phyloP scores from a whole-genome alignment of 176 grass and related monocot genomes.

The Coix lacrymajobi region DNA sequence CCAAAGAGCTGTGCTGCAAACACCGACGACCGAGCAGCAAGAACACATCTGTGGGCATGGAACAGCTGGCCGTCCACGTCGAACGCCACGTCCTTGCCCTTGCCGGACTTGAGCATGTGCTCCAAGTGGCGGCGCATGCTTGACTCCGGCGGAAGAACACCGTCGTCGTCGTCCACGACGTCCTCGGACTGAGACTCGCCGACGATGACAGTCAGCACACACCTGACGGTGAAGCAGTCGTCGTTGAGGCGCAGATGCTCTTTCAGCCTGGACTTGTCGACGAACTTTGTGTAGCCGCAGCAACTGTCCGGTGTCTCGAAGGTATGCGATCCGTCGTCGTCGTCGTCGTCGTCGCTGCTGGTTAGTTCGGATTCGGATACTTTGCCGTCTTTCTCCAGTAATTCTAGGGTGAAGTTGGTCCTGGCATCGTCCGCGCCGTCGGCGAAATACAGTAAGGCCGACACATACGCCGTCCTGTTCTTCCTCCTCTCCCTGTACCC shows the following conservation, averaged over 20 bases:
- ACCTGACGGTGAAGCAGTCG: neutral
- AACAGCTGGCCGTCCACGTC: neutral
- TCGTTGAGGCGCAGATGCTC: neutral
- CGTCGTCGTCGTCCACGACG: too few relatives aligned
- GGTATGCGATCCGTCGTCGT: neutral
- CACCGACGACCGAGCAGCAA: slow-evolving; percentile 28
- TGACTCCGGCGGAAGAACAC: too few relatives aligned
- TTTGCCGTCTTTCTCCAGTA: neutral
- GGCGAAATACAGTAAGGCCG: neutral
- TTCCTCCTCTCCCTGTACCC: neutral
- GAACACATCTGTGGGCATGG: slow-evolving; percentile 6
- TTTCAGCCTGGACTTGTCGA: neutral
- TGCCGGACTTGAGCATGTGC: neutral
- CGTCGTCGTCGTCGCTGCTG: neutral
- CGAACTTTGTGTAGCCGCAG: neutral
- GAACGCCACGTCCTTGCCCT: slow-evolving; percentile 10
- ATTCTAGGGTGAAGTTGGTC: neutral
- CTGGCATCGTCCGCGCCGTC: neutral
- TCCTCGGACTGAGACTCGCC: neutral
- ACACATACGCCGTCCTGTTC: neutral
- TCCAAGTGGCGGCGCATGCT: neutral
- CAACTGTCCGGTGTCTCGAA: neutral
- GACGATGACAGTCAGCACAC: slow-evolving; percentile 3
- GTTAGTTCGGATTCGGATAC: neutral
- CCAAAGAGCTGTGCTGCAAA: slow-evolving; percentile 23